Evolutionary conservation across 164 flowering plant genomes (phyloP), one percentile per base, ranked within the genome.

Genomic region (Saururus chinensis): DNA sequence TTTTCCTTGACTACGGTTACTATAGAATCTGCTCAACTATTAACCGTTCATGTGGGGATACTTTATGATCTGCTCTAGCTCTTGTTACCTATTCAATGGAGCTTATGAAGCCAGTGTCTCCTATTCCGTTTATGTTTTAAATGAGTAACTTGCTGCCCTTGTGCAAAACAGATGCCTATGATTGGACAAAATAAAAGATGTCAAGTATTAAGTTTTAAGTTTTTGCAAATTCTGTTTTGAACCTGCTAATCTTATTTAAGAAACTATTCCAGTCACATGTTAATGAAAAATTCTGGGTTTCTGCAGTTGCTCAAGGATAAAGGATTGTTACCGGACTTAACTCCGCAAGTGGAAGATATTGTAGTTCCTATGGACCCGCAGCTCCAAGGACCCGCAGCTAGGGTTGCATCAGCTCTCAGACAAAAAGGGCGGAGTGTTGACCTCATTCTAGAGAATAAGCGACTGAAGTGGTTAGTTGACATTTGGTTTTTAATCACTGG

Each of bases 291-390:
- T 2, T 22, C 59, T 66, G 13, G 24, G 25, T 59, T 58, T 42
- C 51, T 64, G 37, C 71, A 89, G 98, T 78, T 88, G 80, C 87
- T 92, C 45, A 92, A 89, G 74, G 98, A 92, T 57, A 89, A 78
- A 73, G 78, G 80, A 7, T 80, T 92, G 25, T 37, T 89, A 51
- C 96, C 96, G 13, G 86, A 80, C 60, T 71, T 89, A n/a, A 66
- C 66, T 54, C 86, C 70, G 9, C 67, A 78, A 56, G 88, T 92
- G 58, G 88, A 84, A 57, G 84, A 89, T 67, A 88, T 89, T 48
- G 96, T 89, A 13, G 84, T 92, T 64, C 80, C 98, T 6, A 71
- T 92, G 45, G 96, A 85, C 68, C 73, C 60, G 37, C 79, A 84
- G 60, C 96, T 89, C 51, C 93, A 87, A 69, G 90, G 88, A 66